Percentiles rank a stretch among this genome's conserved stretches.
Conservation (phyloP, 2,329 filamentous ascomycete genomes). For the Trichoderma oligosporum region DNA sequence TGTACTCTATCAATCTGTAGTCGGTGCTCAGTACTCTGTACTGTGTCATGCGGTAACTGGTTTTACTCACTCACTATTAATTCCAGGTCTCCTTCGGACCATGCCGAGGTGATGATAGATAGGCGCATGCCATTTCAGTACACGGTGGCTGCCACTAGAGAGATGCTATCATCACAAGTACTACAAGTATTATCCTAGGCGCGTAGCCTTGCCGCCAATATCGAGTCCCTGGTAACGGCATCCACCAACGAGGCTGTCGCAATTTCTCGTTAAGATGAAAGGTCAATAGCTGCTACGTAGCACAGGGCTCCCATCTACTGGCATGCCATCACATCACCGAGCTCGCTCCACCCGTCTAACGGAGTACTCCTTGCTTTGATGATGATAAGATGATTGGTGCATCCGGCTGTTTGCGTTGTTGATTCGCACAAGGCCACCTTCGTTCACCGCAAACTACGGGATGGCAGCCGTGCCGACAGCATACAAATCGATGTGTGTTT, state of each 20-base stretch:
- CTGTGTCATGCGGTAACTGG: too few species aligned
- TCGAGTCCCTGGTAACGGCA: neutral
- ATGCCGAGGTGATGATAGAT: neutral
- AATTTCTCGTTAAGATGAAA: slow-evolving; percentile 11
- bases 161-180: too few species aligned
- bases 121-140: neutral
- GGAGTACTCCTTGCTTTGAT: too few species aligned
- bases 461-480: slow-evolving; percentile 2
- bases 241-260: slow-evolving; percentile 10
- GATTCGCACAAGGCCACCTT: neutral
- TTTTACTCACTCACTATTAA: too few species aligned
- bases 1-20: too few species aligned
- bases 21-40: too few species aligned
- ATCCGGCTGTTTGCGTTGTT: slow-evolving; percentile 12
- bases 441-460: slow-evolving; percentile 1
- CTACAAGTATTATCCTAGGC: neutral
- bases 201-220: neutral
- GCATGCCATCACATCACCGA: neutral
- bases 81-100: neutral
- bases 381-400: neutral
- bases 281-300: neutral
- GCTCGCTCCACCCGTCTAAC: slow-evolving; percentile 12
- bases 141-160: neutral
- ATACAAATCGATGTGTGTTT: too few species aligned
- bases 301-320: neutral